phyloP scores from a whole-genome alignment of 2,329 filamentous ascomycete species.

The Trichophyton verrucosum region DNA sequence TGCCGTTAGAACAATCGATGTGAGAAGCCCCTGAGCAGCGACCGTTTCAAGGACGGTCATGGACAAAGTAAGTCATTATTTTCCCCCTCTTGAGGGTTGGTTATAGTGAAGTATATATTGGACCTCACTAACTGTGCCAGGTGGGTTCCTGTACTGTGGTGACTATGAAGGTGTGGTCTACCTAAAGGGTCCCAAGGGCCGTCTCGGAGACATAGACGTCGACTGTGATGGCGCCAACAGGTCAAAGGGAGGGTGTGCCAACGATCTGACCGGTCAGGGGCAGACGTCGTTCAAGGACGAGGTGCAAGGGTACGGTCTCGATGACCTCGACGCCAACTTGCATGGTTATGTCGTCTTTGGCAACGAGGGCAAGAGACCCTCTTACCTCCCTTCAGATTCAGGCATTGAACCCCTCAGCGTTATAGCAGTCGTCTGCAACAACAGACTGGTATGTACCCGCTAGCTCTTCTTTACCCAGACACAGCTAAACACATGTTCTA shows the following conservation, averaged over 20 bases:
- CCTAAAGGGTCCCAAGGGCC: slow-evolving; percentile 1
- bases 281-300: slow-evolving; percentile 12
- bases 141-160: slow-evolving; percentile 9
- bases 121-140: not conserved
- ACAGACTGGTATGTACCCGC: slow-evolving; percentile 30
- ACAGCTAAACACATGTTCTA: not conserved
- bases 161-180: slow-evolving; percentile 10
- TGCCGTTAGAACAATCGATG: not conserved
- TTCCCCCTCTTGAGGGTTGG: no score
- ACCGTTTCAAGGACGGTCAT: not conserved
- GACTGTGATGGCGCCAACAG: slow-evolving; percentile 13
- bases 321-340: slow-evolving; percentile 17
- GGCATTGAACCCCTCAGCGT: slow-evolving; percentile 42
- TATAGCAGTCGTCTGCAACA: slow-evolving; percentile 44
- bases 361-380: slow-evolving; percentile 15
- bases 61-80: not conserved
- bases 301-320: slow-evolving; percentile 9
- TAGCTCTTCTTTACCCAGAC: not conserved
- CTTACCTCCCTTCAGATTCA: slow-evolving; percentile 31
- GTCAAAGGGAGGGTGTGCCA: not conserved
- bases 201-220: slow-evolving; percentile 14
- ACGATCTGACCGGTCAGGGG: slow-evolving; percentile 8
- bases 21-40: not conserved
- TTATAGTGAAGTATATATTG: not conserved
- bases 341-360: slow-evolving; percentile 20